These are phyloP conservation scores for Linanthus parryae DNA, from an alignment of 148 eudicot species.

Conservation along the genomic window DNA sequence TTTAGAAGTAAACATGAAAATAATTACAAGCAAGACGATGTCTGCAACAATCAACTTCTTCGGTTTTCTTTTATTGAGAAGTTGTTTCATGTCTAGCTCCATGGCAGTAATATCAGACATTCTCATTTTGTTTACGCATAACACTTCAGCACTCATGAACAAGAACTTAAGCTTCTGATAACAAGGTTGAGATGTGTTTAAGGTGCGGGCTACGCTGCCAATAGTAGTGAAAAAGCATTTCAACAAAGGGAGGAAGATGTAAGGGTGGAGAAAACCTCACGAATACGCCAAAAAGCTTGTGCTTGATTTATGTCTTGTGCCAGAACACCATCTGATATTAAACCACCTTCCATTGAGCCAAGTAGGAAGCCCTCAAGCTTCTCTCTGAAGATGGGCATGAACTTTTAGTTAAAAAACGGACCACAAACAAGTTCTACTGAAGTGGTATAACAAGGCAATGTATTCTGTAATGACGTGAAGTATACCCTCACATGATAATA, in stretches of 20 bases:
- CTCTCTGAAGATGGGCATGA: conserved; percentile 52
- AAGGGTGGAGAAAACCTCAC: conserved; percentile 61
- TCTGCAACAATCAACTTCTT: no score
- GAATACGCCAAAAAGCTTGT: conserved; percentile 90
- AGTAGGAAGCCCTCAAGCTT: conserved; percentile 90
- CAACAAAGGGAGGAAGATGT: neutral
- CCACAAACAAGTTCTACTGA: neutral
- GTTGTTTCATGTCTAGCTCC: neutral
- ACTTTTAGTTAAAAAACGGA: conserved; percentile 1
- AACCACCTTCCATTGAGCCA: conserved; percentile 70
- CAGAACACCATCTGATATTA: conserved; percentile 83
- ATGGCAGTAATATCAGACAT: neutral
- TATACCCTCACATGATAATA: no score
- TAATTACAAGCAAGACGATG: no score
- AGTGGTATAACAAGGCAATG: neutral
- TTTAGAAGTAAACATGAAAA: no score
- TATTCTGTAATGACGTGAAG: no score
- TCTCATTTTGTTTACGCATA: conserved; percentile 1
- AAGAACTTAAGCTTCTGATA: no score
- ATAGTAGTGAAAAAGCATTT: neutral
- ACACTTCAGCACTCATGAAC: neutral
- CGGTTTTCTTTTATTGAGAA: neutral
- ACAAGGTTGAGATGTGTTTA: no score
- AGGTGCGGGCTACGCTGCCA: no score
- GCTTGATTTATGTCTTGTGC: conserved; percentile 95